Percentiles rank a stretch among this genome's conserved stretches.
These are phyloP conservation scores for Penicillium maclennaniae DNA, from an alignment of 495 filamentous ascomycete species.

Conservation along the genomic window DNA sequence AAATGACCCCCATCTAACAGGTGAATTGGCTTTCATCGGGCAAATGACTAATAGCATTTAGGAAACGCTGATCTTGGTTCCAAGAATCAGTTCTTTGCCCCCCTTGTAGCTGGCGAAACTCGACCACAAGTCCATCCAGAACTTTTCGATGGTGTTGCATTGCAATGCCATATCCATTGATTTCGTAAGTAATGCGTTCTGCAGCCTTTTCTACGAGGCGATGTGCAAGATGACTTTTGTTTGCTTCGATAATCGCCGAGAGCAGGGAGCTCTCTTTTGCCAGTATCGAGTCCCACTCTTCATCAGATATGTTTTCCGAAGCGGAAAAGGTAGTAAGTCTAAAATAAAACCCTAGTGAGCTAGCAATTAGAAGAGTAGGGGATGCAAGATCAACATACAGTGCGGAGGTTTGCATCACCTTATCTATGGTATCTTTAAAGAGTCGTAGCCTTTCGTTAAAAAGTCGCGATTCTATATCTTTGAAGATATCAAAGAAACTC, in stretches of 20 bases:
- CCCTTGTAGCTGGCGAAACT: not conserved
- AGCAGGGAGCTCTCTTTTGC: conserved; percentile 2
- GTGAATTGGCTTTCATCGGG: not conserved
- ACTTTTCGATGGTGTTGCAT: not conserved
- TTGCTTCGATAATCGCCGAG: conserved; percentile 3
- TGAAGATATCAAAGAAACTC: not conserved
- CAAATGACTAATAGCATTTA: not conserved
- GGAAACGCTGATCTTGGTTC: not conserved
- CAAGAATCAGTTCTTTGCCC: not conserved
- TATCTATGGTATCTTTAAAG: conserved; percentile 1
- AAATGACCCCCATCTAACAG: not conserved
- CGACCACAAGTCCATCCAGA: not conserved
- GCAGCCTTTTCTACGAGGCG: not conserved
- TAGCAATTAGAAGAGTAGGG: not conserved
- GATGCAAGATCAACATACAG: conserved; percentile 1
- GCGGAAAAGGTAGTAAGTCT: conserved; percentile 1
- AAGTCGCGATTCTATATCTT: conserved; percentile 2
- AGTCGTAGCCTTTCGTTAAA: conserved; percentile 1
- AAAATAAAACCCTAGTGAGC: not conserved
- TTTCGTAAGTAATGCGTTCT: conserved; percentile 1
- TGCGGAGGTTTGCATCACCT: not conserved
- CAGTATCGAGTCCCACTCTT: not conserved
- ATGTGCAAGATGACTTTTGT: not conserved
- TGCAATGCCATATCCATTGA: conserved; percentile 2
- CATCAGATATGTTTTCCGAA: conserved; percentile 1